These are phyloP conservation scores for Eucalyptus lansdowneana DNA, from an alignment of 345 rosid species.

Conservation along the genomic window DNA sequence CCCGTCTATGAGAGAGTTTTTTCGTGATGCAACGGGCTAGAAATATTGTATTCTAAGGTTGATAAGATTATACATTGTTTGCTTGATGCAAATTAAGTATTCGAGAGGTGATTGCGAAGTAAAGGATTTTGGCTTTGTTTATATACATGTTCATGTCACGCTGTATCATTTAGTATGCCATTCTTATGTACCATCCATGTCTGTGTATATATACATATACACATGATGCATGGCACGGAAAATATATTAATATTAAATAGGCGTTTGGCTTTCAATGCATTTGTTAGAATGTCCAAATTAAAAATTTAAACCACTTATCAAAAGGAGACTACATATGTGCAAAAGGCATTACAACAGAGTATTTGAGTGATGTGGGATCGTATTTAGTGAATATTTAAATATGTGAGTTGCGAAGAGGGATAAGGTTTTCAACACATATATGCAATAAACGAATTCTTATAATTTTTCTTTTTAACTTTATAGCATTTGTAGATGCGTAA, in stretches of 20 bases:
- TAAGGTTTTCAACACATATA: neutral
- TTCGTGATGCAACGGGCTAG: neutral
- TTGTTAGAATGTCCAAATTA: neutral
- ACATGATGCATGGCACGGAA: neutral
- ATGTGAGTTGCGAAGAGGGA: fast-evolving
- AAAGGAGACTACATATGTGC: neutral
- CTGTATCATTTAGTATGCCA: neutral
- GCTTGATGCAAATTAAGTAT: neutral
- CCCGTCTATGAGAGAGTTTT: neutral
- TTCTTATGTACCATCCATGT: neutral
- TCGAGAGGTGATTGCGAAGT: neutral
- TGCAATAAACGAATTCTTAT: neutral
- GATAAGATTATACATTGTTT: neutral
- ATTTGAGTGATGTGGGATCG: neutral
- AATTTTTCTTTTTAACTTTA: neutral
- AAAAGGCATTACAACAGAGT: neutral
- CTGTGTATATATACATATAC: neutral
- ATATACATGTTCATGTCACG: neutral
- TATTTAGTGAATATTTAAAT: neutral
- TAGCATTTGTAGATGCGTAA: neutral
- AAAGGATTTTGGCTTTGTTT: neutral
- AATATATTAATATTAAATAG: neutral
- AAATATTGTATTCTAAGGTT: neutral
- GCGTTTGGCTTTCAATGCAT: neutral
- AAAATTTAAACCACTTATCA: neutral